A percentile compares a stretch with the other conserved stretches of the same genome.
Conservation (phyloP, 192 early-diverging fungal genomes). For the Coemansia furcata region DNA sequence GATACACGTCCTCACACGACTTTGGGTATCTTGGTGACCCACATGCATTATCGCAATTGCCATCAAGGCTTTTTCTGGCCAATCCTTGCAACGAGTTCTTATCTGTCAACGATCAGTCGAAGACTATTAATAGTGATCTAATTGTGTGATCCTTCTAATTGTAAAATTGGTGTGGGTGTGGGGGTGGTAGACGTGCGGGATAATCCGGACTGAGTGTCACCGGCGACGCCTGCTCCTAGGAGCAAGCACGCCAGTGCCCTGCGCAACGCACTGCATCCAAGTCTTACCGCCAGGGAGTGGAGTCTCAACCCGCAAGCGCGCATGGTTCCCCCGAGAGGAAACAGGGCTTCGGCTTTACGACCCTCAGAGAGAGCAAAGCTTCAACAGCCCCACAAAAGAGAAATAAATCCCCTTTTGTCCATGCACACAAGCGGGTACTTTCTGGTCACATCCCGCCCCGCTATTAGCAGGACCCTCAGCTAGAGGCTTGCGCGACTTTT, state of each 20-base stretch:
- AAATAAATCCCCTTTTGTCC: not conserved
- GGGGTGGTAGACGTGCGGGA: slow-evolving; percentile 30
- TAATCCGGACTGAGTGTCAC: slow-evolving; percentile 48
- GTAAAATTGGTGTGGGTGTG: not conserved
- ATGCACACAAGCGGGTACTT: slow-evolving; percentile 6
- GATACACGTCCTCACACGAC: not conserved
- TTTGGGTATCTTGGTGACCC: not conserved
- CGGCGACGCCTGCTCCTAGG: slow-evolving; percentile 9
- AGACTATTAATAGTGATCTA: not conserved
- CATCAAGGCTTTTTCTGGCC: not conserved
- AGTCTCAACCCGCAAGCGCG: slow-evolving; percentile 14
- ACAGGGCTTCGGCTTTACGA: slow-evolving; percentile 10
- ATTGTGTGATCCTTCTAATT: not conserved
- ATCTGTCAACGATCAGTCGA: not conserved
- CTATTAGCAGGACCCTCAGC: slow-evolving; percentile 42
- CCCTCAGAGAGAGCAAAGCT: not conserved
- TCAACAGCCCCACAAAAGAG: not conserved
- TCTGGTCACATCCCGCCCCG: slow-evolving; percentile 48
- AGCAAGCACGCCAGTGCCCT: slow-evolving; percentile 20
- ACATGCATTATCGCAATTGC: not conserved
- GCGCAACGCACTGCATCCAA: slow-evolving; percentile 51
- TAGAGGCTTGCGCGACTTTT: slow-evolving; percentile 36
- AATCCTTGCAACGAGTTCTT: not conserved
- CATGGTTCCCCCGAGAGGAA: not conserved
- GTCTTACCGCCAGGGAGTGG: slow-evolving; percentile 34